These are phyloP conservation scores for Apiotrichum porosum DNA, from an alignment of 1,284 basidiomycete genomes.

Conservation along the genomic window DNA sequence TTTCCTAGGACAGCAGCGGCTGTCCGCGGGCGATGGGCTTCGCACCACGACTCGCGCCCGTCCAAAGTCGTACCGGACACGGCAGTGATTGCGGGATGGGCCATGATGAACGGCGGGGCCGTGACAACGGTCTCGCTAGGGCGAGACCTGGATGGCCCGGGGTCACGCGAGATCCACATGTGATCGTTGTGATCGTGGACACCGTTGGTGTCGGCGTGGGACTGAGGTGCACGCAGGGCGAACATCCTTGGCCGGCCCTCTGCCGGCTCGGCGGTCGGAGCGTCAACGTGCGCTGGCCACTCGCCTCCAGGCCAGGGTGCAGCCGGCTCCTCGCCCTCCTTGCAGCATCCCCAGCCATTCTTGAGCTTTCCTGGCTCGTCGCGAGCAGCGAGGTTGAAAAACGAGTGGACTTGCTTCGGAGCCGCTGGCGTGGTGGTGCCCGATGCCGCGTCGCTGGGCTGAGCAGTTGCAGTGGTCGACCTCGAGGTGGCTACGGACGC, in stretches of 20 bases:
- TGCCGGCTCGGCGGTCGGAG: neutral
- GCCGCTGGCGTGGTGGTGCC: neutral
- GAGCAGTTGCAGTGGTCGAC: neutral
- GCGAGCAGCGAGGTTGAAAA: conserved; percentile 23
- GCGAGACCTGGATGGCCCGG: too few relatives aligned
- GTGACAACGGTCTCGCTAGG: too few relatives aligned
- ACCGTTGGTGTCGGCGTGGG: neutral
- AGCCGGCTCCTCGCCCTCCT: conserved; percentile 29
- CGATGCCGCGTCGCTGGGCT: neutral
- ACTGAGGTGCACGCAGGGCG: neutral
- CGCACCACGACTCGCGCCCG: conserved; percentile 61
- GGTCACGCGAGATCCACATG: too few relatives aligned
- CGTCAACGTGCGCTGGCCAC: conserved; percentile 21
- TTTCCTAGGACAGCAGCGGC: conserved; percentile 79
- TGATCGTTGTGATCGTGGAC: too few relatives aligned
- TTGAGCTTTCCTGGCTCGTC: conserved; percentile 16
- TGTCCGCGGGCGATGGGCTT: conserved; percentile 68
- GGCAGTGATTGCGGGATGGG: conserved; percentile 32
- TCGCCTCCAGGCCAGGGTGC: conserved; percentile 27
- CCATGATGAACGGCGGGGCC: conserved; percentile 14
- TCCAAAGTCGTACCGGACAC: conserved; percentile 6
- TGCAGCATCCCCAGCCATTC: conserved; percentile 38
- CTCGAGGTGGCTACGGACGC: too few relatives aligned
- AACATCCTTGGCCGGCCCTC: neutral
- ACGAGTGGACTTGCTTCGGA: conserved; percentile 20